Percentiles rank a stretch among this genome's conserved stretches.
Evolutionary conservation across 352 stramenopile genomes (phyloP).

Genomic region (Phytophthora crassamura): DNA sequence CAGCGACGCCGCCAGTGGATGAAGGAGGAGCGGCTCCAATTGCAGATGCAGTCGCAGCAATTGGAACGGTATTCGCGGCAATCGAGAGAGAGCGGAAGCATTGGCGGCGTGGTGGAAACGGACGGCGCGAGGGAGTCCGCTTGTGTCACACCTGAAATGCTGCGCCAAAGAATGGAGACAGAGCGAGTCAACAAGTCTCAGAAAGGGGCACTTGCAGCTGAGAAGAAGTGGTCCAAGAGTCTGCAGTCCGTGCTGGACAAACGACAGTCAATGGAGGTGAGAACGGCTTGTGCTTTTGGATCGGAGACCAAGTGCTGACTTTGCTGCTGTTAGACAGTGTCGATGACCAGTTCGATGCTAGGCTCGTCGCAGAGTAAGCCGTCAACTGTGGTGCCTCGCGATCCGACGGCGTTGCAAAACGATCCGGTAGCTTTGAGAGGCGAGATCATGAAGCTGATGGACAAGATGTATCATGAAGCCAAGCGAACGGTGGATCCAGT

Average conservation of each 20-base stretch:
- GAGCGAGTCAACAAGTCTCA: slow-evolving; percentile 28
- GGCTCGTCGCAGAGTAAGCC: slow-evolving; percentile 12
- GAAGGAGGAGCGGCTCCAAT: slow-evolving; percentile 30
- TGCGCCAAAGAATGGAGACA: slow-evolving; percentile 18
- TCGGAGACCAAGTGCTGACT: neutral
- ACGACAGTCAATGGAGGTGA: slow-evolving; percentile 29
- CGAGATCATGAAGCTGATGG: slow-evolving; percentile 34
- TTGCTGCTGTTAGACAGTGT: slow-evolving; percentile 26
- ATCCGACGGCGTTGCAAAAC: neutral
- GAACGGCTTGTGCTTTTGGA: neutral
- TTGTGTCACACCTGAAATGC: slow-evolving; percentile 18
- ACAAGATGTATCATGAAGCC: slow-evolving; percentile 38
- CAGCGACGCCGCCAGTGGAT: slow-evolving; percentile 25
- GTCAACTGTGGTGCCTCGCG: slow-evolving; percentile 4
- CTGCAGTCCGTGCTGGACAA: slow-evolving; percentile 28
- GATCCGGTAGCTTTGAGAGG: slow-evolving; percentile 23
- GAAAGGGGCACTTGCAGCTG: slow-evolving; percentile 14
- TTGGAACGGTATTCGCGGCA: slow-evolving; percentile 25
- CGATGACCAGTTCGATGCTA: slow-evolving; percentile 21
- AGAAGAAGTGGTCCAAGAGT: slow-evolving; percentile 35
- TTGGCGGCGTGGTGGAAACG: neutral
- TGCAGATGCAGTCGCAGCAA: slow-evolving; percentile 34
- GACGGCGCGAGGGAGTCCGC: slow-evolving; percentile 2
- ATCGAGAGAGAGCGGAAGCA: slow-evolving; percentile 7
- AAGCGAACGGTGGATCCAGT: slow-evolving; percentile 27